These are phyloP conservation scores for Aspergillus sp. DNA, from an alignment of 2,329 filamentous ascomycete genomes.

Conservation along the genomic window DNA sequence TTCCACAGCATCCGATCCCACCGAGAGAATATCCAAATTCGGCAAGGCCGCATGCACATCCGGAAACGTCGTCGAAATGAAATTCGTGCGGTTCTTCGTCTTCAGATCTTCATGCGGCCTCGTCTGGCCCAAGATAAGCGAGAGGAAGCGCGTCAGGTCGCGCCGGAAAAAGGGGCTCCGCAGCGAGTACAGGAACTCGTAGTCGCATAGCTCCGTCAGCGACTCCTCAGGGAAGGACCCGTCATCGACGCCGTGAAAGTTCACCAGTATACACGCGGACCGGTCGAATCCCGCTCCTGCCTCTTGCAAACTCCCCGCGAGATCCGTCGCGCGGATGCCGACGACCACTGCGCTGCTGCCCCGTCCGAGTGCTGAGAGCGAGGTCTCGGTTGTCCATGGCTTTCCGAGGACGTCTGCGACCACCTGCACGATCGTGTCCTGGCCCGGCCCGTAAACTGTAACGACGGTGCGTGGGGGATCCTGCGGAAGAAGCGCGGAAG, in stretches of 20 bases:
- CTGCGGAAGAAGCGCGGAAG: slow-evolving; percentile 17
- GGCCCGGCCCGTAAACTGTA: slow-evolving; percentile 71
- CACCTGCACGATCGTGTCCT: slow-evolving; percentile 74
- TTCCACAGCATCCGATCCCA: slow-evolving; percentile 84
- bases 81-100: slow-evolving; percentile 75
- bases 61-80: slow-evolving; percentile 87
- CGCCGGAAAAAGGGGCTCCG: slow-evolving; percentile 69
- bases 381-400: slow-evolving; percentile 64
- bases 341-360: slow-evolving; percentile 68
- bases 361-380: slow-evolving; percentile 58
- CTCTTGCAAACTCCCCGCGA: slow-evolving; percentile 60
- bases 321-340: slow-evolving; percentile 63
- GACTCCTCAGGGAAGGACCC: slow-evolving; percentile 70
- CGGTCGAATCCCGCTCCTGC: slow-evolving; percentile 53
- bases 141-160: slow-evolving; percentile 77
- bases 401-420: slow-evolving; percentile 82
- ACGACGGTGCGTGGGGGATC: slow-evolving; percentile 50
- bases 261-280: slow-evolving; percentile 68
- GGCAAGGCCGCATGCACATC: slow-evolving; percentile 81
- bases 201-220: slow-evolving; percentile 74
- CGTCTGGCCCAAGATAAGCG: slow-evolving; percentile 78
- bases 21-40: slow-evolving; percentile 84
- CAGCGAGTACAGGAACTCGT: slow-evolving; percentile 83
- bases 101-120: slow-evolving; percentile 74
- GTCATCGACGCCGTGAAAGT: slow-evolving; percentile 75